phyloP scores from a whole-genome alignment of 257 asterid genomes.

The Paraleonurus japonicus region DNA sequence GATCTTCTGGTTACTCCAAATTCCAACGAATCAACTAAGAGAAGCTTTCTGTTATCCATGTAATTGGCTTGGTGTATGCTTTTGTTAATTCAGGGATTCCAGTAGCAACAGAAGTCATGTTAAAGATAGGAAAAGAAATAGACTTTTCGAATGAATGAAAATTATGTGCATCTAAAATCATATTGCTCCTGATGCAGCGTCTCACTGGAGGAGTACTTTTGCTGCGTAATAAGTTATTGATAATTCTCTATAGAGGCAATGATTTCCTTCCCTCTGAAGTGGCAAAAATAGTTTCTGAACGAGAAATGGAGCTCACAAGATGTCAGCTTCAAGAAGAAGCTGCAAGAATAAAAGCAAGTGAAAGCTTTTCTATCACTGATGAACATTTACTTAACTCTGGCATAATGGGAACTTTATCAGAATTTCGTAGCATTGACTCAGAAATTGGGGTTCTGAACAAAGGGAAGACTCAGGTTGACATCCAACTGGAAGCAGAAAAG shows the following conservation, averaged over 20 bases:
- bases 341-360: constrained; percentile 75
- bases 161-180: constrained; percentile 19
- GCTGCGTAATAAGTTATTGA: constrained; percentile 80
- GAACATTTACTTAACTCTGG: constrained; percentile 39
- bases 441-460: constrained; percentile 32
- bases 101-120: too few relatives aligned
- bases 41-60: too few relatives aligned
- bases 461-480: constrained; percentile 41
- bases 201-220: constrained; percentile 90
- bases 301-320: constrained; percentile 63
- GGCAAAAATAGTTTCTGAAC: constrained; percentile 56
- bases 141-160: background rate
- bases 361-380: constrained; percentile 35
- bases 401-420: constrained; percentile 65
- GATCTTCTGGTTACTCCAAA: too few relatives aligned
- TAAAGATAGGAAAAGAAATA: background rate
- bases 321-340: constrained; percentile 76
- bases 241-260: constrained; percentile 89
- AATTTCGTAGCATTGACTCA: constrained; percentile 58
- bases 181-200: constrained; percentile 50
- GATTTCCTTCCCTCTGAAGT: constrained; percentile 81
- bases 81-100: too few relatives aligned
- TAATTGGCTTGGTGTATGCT: too few relatives aligned
- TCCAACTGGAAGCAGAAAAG: constrained; percentile 60
- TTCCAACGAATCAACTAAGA: too few relatives aligned